Base-by-base conservation (phyloP, 2,329 filamentous ascomycete genomes). In the Tolypocladium cylindrosporum region DNA sequence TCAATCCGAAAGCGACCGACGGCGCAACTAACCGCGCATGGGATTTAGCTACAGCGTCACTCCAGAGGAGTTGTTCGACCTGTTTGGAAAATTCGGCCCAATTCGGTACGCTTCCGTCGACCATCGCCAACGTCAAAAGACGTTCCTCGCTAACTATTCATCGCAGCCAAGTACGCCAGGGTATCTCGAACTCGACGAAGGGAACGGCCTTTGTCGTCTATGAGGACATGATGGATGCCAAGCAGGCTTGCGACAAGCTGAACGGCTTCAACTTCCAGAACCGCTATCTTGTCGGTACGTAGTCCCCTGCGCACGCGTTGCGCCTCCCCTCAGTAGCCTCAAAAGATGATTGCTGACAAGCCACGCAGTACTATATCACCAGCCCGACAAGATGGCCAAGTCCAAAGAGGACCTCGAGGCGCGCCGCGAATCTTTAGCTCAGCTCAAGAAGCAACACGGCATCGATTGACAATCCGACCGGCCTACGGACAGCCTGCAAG, bases 231-330 rank as follows among this genome's bases (percentile, higher is more conserved):
- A 89, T 94, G 84, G 94, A 99, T 82, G 92, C 94, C 66, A 99
- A 99, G 80, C 88, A 91, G 77, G 94, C 94, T 71, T 97, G 94
- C 82, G 94, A 99, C 81, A 97, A 97, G 81, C 83, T 99, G 75
- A 99, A 99, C 81, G 94, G 94, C 73, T 99, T 96, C 86, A 99
- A 99, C 81, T 99, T 99, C 76, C 94, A 99, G 81, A 96, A 93
- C 79, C 89, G 94, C 74, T 99, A 99, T 77, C 90, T 99, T 68
- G 94, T 99, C 71, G 91, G 91, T 95, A 84, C 61, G 90, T 55
- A 24, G 14, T 37, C 24, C 11, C 45, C 19, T 9, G 45, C 55
- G 42, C 55, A 57, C 42, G 53, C 41, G 52, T 41, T 54, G 40
- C 19, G 16, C 27, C n/a, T 45, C 4, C 8, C 16, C 27, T 36